Percentiles rank a stretch among this genome's conserved stretches.
Evolutionary conservation across 2,329 filamentous ascomycete species (phyloP).

Genomic region (Didymosphaeria variabile): DNA sequence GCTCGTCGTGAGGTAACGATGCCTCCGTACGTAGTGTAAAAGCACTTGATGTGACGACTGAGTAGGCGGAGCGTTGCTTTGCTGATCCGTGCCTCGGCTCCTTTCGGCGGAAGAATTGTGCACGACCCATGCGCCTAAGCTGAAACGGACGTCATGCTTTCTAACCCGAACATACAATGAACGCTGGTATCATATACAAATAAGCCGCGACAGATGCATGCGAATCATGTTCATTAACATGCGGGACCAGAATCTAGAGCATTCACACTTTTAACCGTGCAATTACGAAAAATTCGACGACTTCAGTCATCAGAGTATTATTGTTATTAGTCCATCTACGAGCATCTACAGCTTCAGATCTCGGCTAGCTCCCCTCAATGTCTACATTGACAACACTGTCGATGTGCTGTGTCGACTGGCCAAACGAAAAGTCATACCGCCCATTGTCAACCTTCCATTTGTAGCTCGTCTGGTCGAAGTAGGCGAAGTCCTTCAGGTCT

Average conservation of each 20-base stretch:
- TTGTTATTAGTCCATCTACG: background rate
- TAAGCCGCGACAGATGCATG: too few relatives aligned
- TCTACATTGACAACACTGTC: conserved; percentile 35
- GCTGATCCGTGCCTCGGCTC: background rate
- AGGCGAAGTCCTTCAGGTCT: conserved; percentile 39
- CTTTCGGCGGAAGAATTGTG: background rate
- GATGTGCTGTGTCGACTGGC: conserved; percentile 38
- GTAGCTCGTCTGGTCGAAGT: conserved; percentile 39
- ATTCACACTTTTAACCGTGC: too few relatives aligned
- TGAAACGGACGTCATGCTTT: background rate
- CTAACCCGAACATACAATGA: background rate
- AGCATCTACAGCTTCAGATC: conserved; percentile 29
- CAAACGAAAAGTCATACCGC: conserved; percentile 45
- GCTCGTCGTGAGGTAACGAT: background rate
- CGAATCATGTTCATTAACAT: too few relatives aligned
- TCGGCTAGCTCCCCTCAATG: conserved; percentile 29
- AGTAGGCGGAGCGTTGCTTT: background rate
- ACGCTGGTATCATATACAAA: background rate
- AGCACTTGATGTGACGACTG: background rate
- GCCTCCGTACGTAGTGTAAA: background rate
- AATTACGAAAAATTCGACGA: background rate
- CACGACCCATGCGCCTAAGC: conserved; percentile 1
- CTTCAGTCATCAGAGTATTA: background rate
- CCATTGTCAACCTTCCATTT: conserved; percentile 43
- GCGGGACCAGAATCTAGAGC: too few relatives aligned